These are phyloP conservation scores for Metschnikowia noctiluminum DNA, from an alignment of 805 yeast species.

Conservation along the genomic window DNA sequence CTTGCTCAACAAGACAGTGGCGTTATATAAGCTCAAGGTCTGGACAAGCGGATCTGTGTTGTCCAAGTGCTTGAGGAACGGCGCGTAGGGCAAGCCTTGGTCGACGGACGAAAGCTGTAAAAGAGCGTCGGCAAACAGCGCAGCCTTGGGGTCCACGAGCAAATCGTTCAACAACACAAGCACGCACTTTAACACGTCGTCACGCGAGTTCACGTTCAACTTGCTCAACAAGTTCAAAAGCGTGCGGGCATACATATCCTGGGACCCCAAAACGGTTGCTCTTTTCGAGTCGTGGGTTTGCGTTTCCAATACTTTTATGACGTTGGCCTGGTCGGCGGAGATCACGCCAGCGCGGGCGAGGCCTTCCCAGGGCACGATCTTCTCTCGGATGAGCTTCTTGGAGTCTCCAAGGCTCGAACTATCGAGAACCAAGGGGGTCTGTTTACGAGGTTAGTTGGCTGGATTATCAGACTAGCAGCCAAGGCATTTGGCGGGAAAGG, in stretches of 20 bases:
- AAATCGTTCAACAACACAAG: conserved; percentile 62
- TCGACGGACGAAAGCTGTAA: conserved; percentile 42
- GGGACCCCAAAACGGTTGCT: conserved; percentile 39
- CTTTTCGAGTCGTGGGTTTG: conserved; percentile 42
- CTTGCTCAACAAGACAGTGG: conserved; percentile 45
- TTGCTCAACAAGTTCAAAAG: conserved; percentile 53
- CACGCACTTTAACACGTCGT: conserved; percentile 63
- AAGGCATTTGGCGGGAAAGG: neutral
- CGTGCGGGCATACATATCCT: conserved; percentile 52
- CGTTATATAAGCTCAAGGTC: conserved; percentile 52
- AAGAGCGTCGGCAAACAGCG: conserved; percentile 37
- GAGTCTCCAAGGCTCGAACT: conserved; percentile 65
- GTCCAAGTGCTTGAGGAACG: conserved; percentile 50
- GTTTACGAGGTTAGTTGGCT: conserved; percentile 9
- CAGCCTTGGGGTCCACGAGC: conserved; percentile 34
- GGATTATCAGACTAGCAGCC: neutral
- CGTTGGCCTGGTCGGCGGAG: conserved; percentile 62
- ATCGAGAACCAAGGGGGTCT: conserved; percentile 48
- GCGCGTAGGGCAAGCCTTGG: conserved; percentile 48
- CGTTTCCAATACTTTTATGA: conserved; percentile 52
- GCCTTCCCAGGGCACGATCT: conserved; percentile 92
- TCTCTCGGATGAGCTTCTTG: conserved; percentile 64
- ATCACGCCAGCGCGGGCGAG: conserved; percentile 71
- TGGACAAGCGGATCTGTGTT: conserved; percentile 55
- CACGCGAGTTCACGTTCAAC: conserved; percentile 42